phyloP scores from a whole-genome alignment of 441 rosid genomes.

The Capsella rubella region DNA sequence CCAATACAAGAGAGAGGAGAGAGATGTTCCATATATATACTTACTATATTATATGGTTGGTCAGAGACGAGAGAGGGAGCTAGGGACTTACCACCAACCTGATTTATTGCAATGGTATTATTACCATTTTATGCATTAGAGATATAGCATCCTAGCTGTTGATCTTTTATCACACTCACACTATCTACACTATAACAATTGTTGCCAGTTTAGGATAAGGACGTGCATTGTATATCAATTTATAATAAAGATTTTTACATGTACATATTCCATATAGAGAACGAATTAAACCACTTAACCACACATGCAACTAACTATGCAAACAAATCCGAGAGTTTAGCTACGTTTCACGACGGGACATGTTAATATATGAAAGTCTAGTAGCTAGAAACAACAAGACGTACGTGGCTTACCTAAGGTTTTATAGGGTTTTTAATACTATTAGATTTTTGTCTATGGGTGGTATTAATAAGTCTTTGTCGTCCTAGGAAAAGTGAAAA shows the following conservation, averaged over 20 bases:
- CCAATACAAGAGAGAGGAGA: neutral
- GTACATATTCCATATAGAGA: neutral
- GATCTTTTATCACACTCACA: slow-evolving; percentile 22
- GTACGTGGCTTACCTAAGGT: slow-evolving; percentile 2
- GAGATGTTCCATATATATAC: neutral
- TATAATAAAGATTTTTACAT: too few species aligned
- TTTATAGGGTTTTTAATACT: neutral
- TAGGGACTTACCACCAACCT: slow-evolving; percentile 31
- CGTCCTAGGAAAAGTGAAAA: neutral
- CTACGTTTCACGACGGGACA: neutral
- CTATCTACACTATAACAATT: slow-evolving; percentile 22
- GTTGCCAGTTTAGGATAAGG: slow-evolving; percentile 35
- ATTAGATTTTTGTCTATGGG: slow-evolving; percentile 3
- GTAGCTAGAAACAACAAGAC: slow-evolving; percentile 8
- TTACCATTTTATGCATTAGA: slow-evolving; percentile 20
- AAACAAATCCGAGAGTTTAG: neutral
- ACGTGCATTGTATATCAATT: slow-evolving; percentile 21
- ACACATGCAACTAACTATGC: too few species aligned
- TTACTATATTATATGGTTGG: slow-evolving; percentile 13
- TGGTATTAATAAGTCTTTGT: neutral
- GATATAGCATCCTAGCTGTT: slow-evolving; percentile 20
- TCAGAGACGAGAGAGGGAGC: slow-evolving; percentile 21
- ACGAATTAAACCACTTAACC: neutral
- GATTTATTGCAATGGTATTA: slow-evolving; percentile 34
- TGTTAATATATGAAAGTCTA: slow-evolving; percentile 1